phyloP scores from a whole-genome alignment of 805 yeast genomes.

The Candida andamanensis region DNA sequence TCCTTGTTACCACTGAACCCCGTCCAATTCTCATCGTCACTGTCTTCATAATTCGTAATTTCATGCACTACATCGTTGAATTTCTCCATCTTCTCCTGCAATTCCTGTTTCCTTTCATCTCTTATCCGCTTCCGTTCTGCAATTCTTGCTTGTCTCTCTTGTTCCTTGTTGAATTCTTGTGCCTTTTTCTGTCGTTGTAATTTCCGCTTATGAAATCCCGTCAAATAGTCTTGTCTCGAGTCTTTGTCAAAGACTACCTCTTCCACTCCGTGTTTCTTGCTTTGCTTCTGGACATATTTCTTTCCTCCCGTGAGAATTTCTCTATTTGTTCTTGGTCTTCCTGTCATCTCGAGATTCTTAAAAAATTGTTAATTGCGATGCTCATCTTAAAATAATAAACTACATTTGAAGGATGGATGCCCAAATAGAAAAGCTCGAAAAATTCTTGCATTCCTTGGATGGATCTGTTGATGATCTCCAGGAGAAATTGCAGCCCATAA shows the following conservation, averaged over 20 bases:
- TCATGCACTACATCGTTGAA: slow-evolving; percentile 44
- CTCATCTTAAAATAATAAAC: slow-evolving; percentile 5
- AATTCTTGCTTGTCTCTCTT: slow-evolving; percentile 63
- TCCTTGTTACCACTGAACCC: slow-evolving; percentile 32
- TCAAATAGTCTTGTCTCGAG: slow-evolving; percentile 75
- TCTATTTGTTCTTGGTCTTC: slow-evolving; percentile 51
- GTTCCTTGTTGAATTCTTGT: slow-evolving; percentile 67
- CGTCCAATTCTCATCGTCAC: slow-evolving; percentile 32
- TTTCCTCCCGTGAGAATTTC: slow-evolving; percentile 87
- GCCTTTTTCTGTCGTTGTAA: slow-evolving; percentile 85
- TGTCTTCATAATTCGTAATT: slow-evolving; percentile 16
- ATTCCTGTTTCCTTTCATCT: slow-evolving; percentile 63
- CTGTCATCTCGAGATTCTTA: slow-evolving; percentile 1
- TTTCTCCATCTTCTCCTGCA: slow-evolving; percentile 59
- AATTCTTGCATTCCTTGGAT: slow-evolving; percentile 35
- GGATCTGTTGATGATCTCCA: slow-evolving; percentile 31
- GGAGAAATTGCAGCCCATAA: slow-evolving; percentile 29
- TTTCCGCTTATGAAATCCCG: slow-evolving; percentile 95
- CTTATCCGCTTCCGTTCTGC: slow-evolving; percentile 71
- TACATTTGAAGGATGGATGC: slow-evolving; percentile 37
- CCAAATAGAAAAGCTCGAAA: slow-evolving; percentile 32
- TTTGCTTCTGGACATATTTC: slow-evolving; percentile 65
- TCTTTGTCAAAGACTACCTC: slow-evolving; percentile 83
- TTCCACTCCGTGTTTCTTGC: slow-evolving; percentile 63
- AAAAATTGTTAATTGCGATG: slow-evolving; percentile 5